Conservation (phyloP, 352 stramenopile species). For the Phytophthora pini region DNA sequence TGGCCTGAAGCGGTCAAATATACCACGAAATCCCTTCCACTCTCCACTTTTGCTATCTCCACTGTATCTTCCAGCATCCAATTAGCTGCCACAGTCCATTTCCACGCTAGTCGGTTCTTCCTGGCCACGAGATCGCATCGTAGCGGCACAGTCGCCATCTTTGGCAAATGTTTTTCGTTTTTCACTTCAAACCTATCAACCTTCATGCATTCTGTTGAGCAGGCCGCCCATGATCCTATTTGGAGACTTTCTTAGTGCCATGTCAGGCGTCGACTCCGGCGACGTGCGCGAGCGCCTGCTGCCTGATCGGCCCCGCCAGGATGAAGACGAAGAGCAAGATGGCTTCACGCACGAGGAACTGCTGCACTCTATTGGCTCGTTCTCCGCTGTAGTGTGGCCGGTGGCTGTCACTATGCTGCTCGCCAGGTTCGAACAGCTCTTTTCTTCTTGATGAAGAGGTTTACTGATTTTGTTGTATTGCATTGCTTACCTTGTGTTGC, state of each 20-base stretch:
- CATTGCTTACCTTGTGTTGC: conserved; percentile 9
- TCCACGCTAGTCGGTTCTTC: conserved; percentile 24
- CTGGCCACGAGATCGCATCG: conserved; percentile 22
- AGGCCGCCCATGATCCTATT: conserved; percentile 5
- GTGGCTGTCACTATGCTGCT: conserved; percentile 85
- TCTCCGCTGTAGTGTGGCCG: conserved; percentile 83
- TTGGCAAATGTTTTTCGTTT: conserved; percentile 20
- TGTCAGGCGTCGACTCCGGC: conserved; percentile 30
- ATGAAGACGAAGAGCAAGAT: conserved; percentile 38
- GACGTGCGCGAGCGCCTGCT: conserved; percentile 61
- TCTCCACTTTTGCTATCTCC: conserved; percentile 18
- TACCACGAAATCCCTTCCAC: conserved; percentile 25
- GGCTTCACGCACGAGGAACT: conserved; percentile 82
- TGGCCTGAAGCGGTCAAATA: conserved; percentile 22
- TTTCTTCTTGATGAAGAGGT: background rate
- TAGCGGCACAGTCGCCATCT: conserved; percentile 19
- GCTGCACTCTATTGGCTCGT: conserved; percentile 86
- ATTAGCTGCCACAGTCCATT: conserved; percentile 16
- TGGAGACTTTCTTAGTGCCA: conserved; percentile 7
- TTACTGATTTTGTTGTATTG: conserved; percentile 3
- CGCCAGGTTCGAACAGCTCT: conserved; percentile 54
- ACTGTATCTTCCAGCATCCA: conserved; percentile 16
- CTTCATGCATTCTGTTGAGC: conserved; percentile 6
- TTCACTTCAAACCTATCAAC: conserved; percentile 12
- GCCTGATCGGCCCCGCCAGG: conserved; percentile 18